Evolutionary conservation across 176 grass and related monocot genomes (phyloP), one percentile per base, ranked within the genome.

Genomic region (Hsuehochloa calcarea): DNA sequence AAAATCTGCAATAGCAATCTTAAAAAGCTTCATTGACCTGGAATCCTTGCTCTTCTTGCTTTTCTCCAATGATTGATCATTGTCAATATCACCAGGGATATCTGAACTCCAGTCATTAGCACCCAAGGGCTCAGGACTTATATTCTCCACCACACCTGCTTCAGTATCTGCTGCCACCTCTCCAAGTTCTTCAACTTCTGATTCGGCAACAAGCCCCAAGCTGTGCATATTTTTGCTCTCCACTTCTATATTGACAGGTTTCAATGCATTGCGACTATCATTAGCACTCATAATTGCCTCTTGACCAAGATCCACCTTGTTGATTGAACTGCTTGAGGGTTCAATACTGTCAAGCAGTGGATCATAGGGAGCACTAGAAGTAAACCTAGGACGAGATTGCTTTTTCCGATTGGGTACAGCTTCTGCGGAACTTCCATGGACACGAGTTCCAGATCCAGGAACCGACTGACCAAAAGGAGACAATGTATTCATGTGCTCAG

Each of bases 301-400:
- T 90, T 88, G 88, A 88, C 83, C 78, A 80, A 49, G 83, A 87
- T 87, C 91, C 64, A 86, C 61, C 73, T 91, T 91, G 72, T 93
- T 93, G 51, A 90, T 84, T 80, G 88, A 89, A 84, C 75, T 91
- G 76, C 87, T 87, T 75, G 94, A 92, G 43, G 90, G 91, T 82
- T 99, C 96, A 75, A 99, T 96, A 81, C 96, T 94, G 82, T 99
- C 93, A 55, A 90, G 84, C 46, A 99, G 79, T 29, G 96, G 96
- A 89, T 99, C 96, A 90, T 99, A 99, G 15, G 84, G 83, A 65
- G 75, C 85, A 78, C 81, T 84, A 77, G 80, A 87, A 79, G 78
- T 44, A 78, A 88, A 83, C 37, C 70, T 83, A 74, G 13, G 59
- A 67, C 9, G 39, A 55, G 85, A 85, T 75, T 86, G 75, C 43